phyloP scores from a whole-genome alignment of 768 basidiomycete genomes.

The Mycena haematopus region DNA sequence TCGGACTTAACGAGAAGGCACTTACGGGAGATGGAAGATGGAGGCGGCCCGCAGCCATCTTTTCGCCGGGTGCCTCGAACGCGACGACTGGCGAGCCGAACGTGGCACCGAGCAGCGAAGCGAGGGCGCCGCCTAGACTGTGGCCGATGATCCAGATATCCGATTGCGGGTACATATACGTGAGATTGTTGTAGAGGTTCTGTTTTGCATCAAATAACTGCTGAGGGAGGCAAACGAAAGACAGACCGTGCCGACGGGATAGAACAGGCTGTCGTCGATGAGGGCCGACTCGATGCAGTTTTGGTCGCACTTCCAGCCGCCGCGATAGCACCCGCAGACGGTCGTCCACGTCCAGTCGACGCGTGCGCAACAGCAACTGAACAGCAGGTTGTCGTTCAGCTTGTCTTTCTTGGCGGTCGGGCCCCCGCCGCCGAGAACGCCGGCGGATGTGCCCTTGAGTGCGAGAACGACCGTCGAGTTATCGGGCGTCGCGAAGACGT shows the following conservation, averaged over 20 bases:
- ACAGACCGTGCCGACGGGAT: slow-evolving; percentile 86
- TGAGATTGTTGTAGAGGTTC: slow-evolving; percentile 95
- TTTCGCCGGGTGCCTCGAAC: slow-evolving; percentile 91
- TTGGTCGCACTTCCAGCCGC: slow-evolving; percentile 82
- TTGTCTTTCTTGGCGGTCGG: slow-evolving; percentile 92
- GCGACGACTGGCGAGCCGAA: slow-evolving; percentile 89
- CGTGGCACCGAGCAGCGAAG: slow-evolving; percentile 83
- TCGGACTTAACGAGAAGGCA: not conserved
- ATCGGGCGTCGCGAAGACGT: slow-evolving; percentile 85
- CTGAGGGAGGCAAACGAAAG: not conserved
- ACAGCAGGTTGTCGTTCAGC: slow-evolving; percentile 90
- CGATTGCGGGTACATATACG: slow-evolving; percentile 89
- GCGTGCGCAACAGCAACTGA: slow-evolving; percentile 93
- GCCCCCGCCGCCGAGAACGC: slow-evolving; percentile 73
- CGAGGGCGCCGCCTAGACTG: slow-evolving; percentile 75
- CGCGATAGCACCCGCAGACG: slow-evolving; percentile 88
- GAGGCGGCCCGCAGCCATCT: slow-evolving; percentile 75
- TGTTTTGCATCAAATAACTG: slow-evolving; percentile 37
- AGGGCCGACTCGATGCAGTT: slow-evolving; percentile 79
- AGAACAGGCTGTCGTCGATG: slow-evolving; percentile 84
- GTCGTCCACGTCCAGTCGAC: slow-evolving; percentile 94
- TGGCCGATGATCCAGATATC: slow-evolving; percentile 90
- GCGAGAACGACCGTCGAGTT: slow-evolving; percentile 87
- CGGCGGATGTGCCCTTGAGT: slow-evolving; percentile 94
- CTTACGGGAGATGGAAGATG: slow-evolving; percentile 87